A percentile compares a stretch with the other conserved stretches of the same genome.
Evolutionary conservation across 1,284 basidiomycete species (phyloP).

Genomic region (Puccinia novopanici): DNA sequence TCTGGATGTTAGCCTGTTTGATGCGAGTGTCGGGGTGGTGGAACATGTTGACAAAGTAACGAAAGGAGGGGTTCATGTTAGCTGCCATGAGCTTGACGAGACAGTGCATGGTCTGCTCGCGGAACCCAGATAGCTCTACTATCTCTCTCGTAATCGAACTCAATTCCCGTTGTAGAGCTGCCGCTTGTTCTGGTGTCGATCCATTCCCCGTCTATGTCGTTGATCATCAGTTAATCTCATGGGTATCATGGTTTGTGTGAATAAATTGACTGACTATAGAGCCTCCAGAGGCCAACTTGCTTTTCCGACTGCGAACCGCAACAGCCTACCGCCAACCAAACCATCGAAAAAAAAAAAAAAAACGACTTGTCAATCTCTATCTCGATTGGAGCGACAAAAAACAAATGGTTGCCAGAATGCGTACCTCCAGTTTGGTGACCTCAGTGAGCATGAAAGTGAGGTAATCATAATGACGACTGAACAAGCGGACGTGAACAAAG

Average conservation of each 20-base stretch:
- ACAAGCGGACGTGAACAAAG: constrained; percentile 30
- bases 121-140: constrained; percentile 22
- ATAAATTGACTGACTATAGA: background rate
- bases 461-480: constrained; percentile 51
- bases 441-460: constrained; percentile 43
- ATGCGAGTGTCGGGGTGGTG: constrained; percentile 42
- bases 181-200: constrained; percentile 18
- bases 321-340: constrained; percentile 28
- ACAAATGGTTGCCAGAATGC: background rate
- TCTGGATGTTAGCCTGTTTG: constrained; percentile 46
- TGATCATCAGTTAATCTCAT: background rate
- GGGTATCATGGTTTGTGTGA: background rate
- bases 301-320: constrained; percentile 39
- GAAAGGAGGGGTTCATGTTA: constrained; percentile 45
- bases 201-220: background rate
- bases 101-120: constrained; percentile 45
- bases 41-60: constrained; percentile 51
- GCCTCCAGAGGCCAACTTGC: constrained; percentile 35
- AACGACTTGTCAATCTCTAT: too few species aligned
- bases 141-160: constrained; percentile 48
- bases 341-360: background rate
- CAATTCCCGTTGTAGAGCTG: constrained; percentile 41
- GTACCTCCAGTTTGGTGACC: constrained; percentile 45
- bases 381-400: background rate
- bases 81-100: constrained; percentile 43